These are phyloP conservation scores for Nakaseomyces bracarensis DNA, from an alignment of 1,139 yeast genomes.

Conservation along the genomic window DNA sequence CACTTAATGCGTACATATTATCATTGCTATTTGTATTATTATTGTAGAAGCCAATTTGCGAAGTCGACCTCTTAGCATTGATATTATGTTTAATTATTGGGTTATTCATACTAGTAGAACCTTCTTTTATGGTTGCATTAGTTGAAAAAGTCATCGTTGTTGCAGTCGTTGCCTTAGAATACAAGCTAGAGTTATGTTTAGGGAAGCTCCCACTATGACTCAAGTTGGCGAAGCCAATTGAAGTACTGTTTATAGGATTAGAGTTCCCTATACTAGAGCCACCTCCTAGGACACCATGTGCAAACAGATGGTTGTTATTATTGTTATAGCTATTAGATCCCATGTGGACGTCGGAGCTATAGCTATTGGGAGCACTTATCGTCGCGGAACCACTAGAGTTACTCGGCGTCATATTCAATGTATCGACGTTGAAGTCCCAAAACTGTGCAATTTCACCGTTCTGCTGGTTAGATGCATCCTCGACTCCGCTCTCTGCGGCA, in stretches of 20 bases:
- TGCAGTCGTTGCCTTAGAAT: conserved; percentile 4
- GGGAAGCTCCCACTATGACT: conserved; percentile 3
- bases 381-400: conserved; percentile 32
- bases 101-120: neutral
- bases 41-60: neutral
- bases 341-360: conserved; percentile 19
- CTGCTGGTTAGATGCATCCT: conserved; percentile 22
- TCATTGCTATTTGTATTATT: neutral
- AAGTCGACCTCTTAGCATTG: conserved; percentile 8
- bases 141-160: neutral
- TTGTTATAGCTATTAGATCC: neutral
- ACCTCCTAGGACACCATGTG: conserved; percentile 4
- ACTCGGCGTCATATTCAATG: conserved; percentile 31
- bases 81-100: neutral
- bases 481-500: neutral
- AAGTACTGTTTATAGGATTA: conserved; percentile 1
- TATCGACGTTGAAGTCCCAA: conserved; percentile 32
- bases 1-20: conserved; percentile 10
- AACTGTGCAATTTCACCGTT: conserved; percentile 34
- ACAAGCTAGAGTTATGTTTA: neutral
- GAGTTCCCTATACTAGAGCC: conserved; percentile 4
- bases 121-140: neutral
- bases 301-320: conserved; percentile 7
- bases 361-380: conserved; percentile 32
- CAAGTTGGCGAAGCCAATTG: neutral